A percentile compares a stretch with the other conserved stretches of the same genome.
Evolutionary conservation across 139 green algal species (phyloP).

Genomic region (Chlorella sp.): DNA sequence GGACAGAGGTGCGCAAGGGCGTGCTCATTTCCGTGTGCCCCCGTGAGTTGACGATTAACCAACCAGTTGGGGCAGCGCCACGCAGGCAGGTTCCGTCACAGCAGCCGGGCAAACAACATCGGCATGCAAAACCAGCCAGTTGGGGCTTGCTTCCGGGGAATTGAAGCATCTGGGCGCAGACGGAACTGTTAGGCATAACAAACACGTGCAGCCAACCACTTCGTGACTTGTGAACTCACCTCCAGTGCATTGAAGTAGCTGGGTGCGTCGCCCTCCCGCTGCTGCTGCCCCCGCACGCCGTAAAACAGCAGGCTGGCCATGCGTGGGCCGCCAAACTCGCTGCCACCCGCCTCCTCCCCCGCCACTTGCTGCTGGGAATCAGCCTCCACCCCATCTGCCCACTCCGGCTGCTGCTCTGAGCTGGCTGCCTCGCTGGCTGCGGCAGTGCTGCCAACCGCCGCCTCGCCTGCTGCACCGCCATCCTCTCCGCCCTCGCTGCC

Average conservation of each 20-base stretch:
- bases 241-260: conserved; percentile 79
- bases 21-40: not conserved
- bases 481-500: not conserved
- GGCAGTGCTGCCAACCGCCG: not conserved
- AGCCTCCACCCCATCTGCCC: not conserved
- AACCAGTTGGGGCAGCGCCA: too few relatives aligned
- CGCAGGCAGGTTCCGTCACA: too few relatives aligned
- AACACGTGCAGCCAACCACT: not conserved
- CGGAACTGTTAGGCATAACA: not conserved
- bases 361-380: not conserved
- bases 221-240: not conserved
- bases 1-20: not conserved
- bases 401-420: not conserved
- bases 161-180: too few relatives aligned
- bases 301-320: conserved; percentile 66
- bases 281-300: conserved; percentile 65
- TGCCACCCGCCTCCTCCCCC: not conserved
- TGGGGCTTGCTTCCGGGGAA: too few relatives aligned
- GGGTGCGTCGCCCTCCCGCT: conserved; percentile 65
- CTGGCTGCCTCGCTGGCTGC: not conserved
- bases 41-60: too few relatives aligned
- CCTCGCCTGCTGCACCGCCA: not conserved
- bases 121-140: too few relatives aligned
- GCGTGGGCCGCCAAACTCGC: not conserved
- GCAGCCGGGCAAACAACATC: too few relatives aligned